Evolutionary conservation across 2,329 filamentous ascomycete genomes (phyloP).

Genomic region (Fonsecaea nubica): DNA sequence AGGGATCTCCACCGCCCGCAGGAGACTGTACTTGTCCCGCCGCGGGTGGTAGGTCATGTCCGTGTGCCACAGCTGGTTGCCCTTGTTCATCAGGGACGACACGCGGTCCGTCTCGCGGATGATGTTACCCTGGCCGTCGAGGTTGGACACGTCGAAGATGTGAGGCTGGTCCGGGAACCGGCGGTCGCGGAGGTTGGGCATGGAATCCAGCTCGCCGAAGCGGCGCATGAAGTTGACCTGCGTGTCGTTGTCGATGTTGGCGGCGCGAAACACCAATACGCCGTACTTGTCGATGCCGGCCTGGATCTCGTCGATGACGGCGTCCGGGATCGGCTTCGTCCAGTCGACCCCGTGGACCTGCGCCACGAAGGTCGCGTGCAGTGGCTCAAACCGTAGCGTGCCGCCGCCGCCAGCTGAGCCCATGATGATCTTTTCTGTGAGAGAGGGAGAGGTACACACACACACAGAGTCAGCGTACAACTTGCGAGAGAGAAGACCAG

Average conservation of each 20-base stretch:
- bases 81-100: not conserved
- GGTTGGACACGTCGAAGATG: conserved; percentile 13
- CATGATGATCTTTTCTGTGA: no score
- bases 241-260: conserved; percentile 22
- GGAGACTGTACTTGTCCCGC: not conserved
- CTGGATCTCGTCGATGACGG: not conserved
- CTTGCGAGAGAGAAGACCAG: no score
- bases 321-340: conserved; percentile 40
- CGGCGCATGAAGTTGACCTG: conserved; percentile 30
- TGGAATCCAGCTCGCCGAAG: conserved; percentile 31
- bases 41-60: conserved; percentile 11
- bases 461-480: no score
- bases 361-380: conserved; percentile 46
- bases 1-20: conserved; percentile 1
- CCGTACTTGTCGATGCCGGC: conserved; percentile 23
- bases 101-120: not conserved
- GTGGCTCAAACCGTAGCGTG: no score
- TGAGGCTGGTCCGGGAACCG: conserved; percentile 10
- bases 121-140: conserved; percentile 2
- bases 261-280: conserved; percentile 26
- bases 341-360: conserved; percentile 49
- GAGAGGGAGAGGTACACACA: no score
- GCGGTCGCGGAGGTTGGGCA: not conserved
- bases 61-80: conserved; percentile 14
- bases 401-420: no score